phyloP scores from a whole-genome alignment of 1,284 basidiomycete species.

The Puccinia coronata region DNA sequence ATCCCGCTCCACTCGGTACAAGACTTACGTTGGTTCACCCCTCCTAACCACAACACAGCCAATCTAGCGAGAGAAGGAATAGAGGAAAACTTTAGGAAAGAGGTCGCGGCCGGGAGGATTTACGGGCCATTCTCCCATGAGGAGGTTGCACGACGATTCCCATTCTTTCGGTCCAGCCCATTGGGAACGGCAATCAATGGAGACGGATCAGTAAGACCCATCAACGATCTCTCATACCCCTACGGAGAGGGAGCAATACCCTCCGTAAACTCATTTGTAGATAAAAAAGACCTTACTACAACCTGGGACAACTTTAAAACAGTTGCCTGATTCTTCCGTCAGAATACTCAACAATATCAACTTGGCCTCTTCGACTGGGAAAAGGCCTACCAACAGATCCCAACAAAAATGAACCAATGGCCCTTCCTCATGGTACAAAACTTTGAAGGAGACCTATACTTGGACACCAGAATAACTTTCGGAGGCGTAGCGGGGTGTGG shows the following conservation, averaged over 20 bases:
- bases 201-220: slow-evolving; percentile 17
- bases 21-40: no score
- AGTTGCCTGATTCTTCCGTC: not conserved
- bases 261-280: slow-evolving; percentile 12
- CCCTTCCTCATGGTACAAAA: not conserved
- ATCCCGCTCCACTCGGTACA: not conserved
- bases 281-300: not conserved
- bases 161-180: not conserved
- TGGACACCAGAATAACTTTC: not conserved
- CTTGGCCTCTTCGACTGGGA: slow-evolving; percentile 12
- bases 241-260: not conserved
- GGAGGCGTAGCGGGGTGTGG: slow-evolving; percentile 11
- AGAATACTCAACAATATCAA: not conserved
- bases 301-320: slow-evolving; percentile 20
- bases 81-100: no score
- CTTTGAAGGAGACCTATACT: not conserved
- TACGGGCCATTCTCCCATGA: not conserved
- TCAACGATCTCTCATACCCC: not conserved
- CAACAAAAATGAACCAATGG: slow-evolving; percentile 1
- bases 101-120: not conserved
- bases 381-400: not conserved
- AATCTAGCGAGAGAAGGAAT: no score
- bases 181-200: slow-evolving; percentile 5
- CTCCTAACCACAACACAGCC: not conserved
- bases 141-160: not conserved